A percentile compares a stretch with the other conserved stretches of the same genome.
These are phyloP conservation scores for Globisporangium irregulare DNA, from an alignment of 352 stramenopile species.

Conservation along the genomic window DNA sequence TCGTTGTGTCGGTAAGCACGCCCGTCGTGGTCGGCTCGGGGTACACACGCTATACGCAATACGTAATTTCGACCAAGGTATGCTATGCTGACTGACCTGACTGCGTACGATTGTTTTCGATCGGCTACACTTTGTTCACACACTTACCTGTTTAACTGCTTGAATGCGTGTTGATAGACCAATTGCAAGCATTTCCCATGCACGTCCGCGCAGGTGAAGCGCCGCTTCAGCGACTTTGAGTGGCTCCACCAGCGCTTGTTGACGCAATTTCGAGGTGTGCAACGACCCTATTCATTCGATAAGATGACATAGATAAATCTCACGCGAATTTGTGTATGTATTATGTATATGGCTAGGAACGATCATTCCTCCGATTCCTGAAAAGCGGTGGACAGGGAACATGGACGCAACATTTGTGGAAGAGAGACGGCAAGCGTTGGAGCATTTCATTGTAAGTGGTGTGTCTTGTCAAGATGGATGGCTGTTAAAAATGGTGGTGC, in stretches of 20 bases:
- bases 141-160: background rate
- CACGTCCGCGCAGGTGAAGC: constrained; percentile 70
- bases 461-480: background rate
- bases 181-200: constrained; percentile 68
- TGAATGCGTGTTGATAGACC: constrained; percentile 31
- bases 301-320: background rate
- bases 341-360: constrained; percentile 34
- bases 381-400: constrained; percentile 87
- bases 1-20: constrained; percentile 74
- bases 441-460: constrained; percentile 80
- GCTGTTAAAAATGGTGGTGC: background rate
- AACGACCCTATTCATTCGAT: background rate
- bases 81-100: background rate
- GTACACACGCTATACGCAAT: constrained; percentile 86
- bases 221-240: constrained; percentile 88
- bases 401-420: constrained; percentile 90
- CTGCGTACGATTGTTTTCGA: background rate
- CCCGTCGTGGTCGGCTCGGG: constrained; percentile 74
- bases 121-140: background rate
- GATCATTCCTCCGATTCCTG: constrained; percentile 86
- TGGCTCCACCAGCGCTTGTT: constrained; percentile 85
- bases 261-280: constrained; percentile 68
- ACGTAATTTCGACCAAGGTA: constrained; percentile 85
- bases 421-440: constrained; percentile 79
- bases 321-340: background rate